Evolutionary conservation across 73 alveolate genomes (phyloP).

Genomic region (Symbiodinium natans): DNA sequence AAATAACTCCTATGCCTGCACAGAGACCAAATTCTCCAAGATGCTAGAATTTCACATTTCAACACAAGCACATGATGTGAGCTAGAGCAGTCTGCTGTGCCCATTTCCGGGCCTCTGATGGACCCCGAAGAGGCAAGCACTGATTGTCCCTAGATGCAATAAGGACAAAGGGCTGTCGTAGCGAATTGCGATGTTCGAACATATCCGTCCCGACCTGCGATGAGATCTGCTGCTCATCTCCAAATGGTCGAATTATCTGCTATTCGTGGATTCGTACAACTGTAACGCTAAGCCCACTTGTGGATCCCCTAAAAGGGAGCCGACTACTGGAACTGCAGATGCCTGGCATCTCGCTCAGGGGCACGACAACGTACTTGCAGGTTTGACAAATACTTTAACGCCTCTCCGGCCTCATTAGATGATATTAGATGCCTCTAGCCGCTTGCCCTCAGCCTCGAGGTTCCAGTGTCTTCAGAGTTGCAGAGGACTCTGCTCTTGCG

Average conservation of each 20-base stretch:
- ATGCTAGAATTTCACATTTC: too few relatives aligned
- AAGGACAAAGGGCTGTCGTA: neutral
- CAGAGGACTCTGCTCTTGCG: neutral
- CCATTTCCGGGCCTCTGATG: neutral
- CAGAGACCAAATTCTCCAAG: too few relatives aligned
- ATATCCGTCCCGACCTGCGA: neutral
- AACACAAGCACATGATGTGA: neutral
- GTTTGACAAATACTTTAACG: neutral
- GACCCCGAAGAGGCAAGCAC: neutral
- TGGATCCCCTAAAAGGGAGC: neutral
- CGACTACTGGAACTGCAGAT: neutral
- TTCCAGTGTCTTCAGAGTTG: neutral
- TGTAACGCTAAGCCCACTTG: conserved; percentile 2
- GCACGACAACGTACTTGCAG: neutral
- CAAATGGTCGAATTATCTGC: conserved; percentile 1
- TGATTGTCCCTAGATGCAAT: neutral
- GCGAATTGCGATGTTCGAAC: neutral
- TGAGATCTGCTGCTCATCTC: conserved; percentile 2
- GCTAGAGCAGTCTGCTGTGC: neutral
- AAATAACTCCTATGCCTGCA: too few relatives aligned
- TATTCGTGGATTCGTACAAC: neutral
- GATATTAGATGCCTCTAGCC: neutral
- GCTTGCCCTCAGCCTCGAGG: neutral
- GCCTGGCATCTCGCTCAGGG: neutral
- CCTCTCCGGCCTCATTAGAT: too few relatives aligned